Evolutionary conservation across 2,329 filamentous ascomycete genomes (phyloP).

Genomic region (Aureobasidium zeae): DNA sequence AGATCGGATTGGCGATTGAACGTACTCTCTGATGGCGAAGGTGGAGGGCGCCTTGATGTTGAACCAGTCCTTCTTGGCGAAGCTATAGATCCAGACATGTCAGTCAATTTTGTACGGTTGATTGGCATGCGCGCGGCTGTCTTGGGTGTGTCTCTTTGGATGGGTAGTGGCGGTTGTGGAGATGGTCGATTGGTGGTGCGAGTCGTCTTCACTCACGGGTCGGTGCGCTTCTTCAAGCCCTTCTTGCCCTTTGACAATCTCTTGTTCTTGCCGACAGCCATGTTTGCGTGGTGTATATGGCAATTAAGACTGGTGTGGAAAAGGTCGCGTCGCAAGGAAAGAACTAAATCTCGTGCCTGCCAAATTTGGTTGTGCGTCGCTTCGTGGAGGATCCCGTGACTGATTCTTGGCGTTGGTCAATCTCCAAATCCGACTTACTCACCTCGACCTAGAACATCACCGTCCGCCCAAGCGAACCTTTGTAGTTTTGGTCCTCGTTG

Average conservation of each 20-base stretch:
- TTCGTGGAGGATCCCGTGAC: neutral
- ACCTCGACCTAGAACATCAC: too few species aligned
- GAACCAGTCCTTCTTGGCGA: slow-evolving; percentile 85
- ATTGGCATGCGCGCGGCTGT: slow-evolving; percentile 4
- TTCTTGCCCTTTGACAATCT: slow-evolving; percentile 99
- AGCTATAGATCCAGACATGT: slow-evolving; percentile 26
- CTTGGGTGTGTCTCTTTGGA: too few species aligned
- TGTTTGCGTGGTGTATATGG: slow-evolving; percentile 24
- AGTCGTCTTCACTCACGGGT: slow-evolving; percentile 41
- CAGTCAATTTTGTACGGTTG: slow-evolving; percentile 3
- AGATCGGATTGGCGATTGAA: slow-evolving; percentile 38
- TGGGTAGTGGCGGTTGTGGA: neutral
- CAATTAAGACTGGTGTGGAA: slow-evolving; percentile 8
- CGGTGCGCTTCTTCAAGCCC: slow-evolving; percentile 99
- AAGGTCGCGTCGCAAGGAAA: slow-evolving; percentile 6
- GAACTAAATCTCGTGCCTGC: neutral
- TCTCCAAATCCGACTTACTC: too few species aligned
- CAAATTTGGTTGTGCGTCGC: neutral
- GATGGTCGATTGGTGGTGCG: slow-evolving; percentile 54
- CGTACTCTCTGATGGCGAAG: slow-evolving; percentile 80
- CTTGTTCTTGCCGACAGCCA: slow-evolving; percentile 98
- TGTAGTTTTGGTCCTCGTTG: too few species aligned
- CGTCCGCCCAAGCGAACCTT: too few species aligned
- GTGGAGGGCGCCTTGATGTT: slow-evolving; percentile 96
- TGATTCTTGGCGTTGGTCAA: too few species aligned